These are phyloP conservation scores for Lupinus albus DNA, from an alignment of 306 rosid species.

Conservation along the genomic window DNA sequence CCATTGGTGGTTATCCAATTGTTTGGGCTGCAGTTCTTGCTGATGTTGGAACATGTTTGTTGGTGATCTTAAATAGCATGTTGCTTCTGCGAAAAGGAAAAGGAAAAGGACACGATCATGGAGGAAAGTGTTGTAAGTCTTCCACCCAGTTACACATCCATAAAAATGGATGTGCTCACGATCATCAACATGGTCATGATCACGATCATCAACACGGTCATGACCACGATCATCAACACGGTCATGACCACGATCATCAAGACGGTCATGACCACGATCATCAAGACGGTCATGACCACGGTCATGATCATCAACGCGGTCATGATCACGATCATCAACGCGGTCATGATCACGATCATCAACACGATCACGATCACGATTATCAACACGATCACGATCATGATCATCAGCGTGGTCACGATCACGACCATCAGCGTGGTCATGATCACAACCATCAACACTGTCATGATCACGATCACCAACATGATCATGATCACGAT, in stretches of 20 bases:
- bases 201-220: constrained; percentile 38
- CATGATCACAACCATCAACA: too few relatives aligned
- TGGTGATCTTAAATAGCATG: constrained; percentile 93
- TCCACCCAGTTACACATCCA: constrained; percentile 43
- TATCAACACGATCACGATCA: too few relatives aligned
- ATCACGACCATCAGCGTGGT: too few relatives aligned
- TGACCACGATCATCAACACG: constrained; percentile 32
- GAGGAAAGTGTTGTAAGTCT: constrained; percentile 53
- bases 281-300: too few relatives aligned
- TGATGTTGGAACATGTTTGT: constrained; percentile 87
- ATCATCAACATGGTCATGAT: constrained; percentile 43
- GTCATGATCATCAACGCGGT: constrained; percentile 45
- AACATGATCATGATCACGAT: too few relatives aligned
- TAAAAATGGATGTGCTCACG: constrained; percentile 51
- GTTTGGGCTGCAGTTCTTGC: constrained; percentile 99
- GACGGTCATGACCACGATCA: constrained; percentile 33
- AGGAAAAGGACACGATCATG: constrained; percentile 45
- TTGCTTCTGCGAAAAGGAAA: constrained; percentile 55
- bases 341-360: background rate
- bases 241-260: constrained; percentile 29
- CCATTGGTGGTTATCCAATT: constrained; percentile 81
- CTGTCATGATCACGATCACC: too few relatives aligned
- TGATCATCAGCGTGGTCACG: constrained; percentile 44
- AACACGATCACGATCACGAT: constrained; percentile 38
- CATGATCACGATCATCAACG: constrained; percentile 23